phyloP scores from a whole-genome alignment of 2,329 filamentous ascomycete species.

The Beauveria varroae region DNA sequence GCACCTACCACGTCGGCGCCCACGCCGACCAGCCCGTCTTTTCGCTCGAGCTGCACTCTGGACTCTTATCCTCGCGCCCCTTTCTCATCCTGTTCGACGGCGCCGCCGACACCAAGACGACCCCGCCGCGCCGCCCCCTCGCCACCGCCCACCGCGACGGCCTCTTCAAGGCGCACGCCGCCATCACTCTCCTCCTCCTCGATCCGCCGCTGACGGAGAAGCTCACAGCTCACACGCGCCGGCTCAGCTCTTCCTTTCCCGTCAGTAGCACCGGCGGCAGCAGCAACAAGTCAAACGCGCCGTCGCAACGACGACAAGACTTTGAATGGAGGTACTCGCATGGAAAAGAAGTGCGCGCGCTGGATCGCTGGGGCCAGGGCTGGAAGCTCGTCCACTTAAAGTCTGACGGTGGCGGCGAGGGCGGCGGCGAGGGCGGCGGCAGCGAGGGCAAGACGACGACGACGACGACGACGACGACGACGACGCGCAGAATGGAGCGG shows the following conservation, averaged over 20 bases:
- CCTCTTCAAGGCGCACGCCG: conserved; percentile 3
- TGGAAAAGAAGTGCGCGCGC: conserved; percentile 9
- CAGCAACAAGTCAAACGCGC: neutral
- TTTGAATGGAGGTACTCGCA: conserved; percentile 13
- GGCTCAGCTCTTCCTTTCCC: conserved; percentile 6
- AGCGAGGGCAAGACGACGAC: neutral
- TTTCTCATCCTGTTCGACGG: conserved; percentile 10
- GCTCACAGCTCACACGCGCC: neutral
- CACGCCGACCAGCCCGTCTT: conserved; percentile 7
- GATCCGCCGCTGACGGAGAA: neutral
- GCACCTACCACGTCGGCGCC: neutral
- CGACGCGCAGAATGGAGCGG: neutral
- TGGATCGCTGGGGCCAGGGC: conserved; percentile 17
- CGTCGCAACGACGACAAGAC: neutral
- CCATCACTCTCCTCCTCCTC: conserved; percentile 7
- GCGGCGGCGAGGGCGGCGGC: neutral
- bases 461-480: too few relatives aligned
- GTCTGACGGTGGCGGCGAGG: neutral
- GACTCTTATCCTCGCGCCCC: conserved; percentile 1
- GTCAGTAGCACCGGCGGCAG: neutral
- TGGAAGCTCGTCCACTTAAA: conserved; percentile 28
- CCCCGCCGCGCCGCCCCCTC: neutral
- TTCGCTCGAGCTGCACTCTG: conserved; percentile 1
- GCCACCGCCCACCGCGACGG: conserved; percentile 8
- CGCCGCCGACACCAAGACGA: neutral